A percentile compares a stretch with the other conserved stretches of the same genome.
Conservation (phyloP, 148 eudicot genomes). For the Pouteria glomerata region DNA sequence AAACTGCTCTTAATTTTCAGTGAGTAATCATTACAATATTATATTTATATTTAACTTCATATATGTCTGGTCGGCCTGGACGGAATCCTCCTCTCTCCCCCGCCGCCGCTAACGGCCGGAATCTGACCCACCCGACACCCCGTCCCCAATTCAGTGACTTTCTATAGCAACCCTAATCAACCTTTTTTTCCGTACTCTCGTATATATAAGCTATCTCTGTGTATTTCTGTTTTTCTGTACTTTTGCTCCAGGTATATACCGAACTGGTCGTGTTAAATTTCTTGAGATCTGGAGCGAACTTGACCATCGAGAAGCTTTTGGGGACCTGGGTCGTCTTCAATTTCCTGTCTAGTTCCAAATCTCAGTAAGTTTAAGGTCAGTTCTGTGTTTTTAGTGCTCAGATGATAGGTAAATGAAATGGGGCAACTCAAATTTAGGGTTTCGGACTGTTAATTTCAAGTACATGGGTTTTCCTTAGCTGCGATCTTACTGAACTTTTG, state of each 20-base stretch:
- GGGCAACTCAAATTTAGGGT: conserved; percentile 7
- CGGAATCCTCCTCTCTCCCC: conserved; percentile 14
- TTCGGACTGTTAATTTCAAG: conserved; percentile 7
- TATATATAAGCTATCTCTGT: neutral
- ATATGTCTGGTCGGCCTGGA: conserved; percentile 16
- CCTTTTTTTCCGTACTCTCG: neutral
- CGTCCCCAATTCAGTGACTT: neutral
- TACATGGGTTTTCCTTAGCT: neutral
- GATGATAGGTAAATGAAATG: conserved; percentile 5
- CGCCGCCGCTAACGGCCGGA: conserved; percentile 8
- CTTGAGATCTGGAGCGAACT: conserved; percentile 31
- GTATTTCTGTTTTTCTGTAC: conserved; percentile 10
- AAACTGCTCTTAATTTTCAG: too few species aligned
- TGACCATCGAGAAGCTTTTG: conserved; percentile 23
- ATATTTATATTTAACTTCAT: too few species aligned
- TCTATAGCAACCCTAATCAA: neutral
- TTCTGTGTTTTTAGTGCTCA: conserved; percentile 5
- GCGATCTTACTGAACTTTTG: conserved; percentile 10
- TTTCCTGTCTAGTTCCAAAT: conserved; percentile 22
- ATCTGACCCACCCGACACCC: conserved; percentile 11
- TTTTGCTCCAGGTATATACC: conserved; percentile 18
- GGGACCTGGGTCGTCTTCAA: conserved; percentile 30
- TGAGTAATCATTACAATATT: too few species aligned
- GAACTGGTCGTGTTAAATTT: conserved; percentile 28
- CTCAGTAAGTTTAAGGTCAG: conserved; percentile 46